Base-by-base conservation (phyloP, 176 grass and related monocot species). In the Canna indica region DNA sequence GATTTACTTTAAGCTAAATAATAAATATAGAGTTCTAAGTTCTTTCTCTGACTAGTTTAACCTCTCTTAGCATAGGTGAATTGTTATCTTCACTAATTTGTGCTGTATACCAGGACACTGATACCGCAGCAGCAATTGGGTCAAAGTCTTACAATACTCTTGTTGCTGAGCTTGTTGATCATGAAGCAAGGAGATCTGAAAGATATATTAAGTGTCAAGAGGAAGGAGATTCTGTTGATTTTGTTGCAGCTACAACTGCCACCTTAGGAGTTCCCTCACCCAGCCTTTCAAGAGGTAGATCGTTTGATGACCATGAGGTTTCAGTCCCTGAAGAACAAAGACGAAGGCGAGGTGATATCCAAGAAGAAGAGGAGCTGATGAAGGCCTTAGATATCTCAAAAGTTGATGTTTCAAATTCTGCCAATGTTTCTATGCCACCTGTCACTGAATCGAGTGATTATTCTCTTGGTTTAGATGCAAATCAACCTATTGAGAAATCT, bases 101-200 rank as follows among this genome's bases (percentile, higher is more conserved):
- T 86, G 26, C 39, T 12, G 38, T 59, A 60, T 75, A 53, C 35
- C 65, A 99, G 95, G 95, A 90, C 73, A 85, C 76, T 78, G 82
- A 88, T 61, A 88, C 87, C 81, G 82, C 87, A 73, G 59, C 66
- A 45, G 87, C 85, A 47, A 93, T 99, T 80, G 90, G 85, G 71
- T 82, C 90, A 14, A 93, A 86, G 81, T 99, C 95, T 69, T 99
- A 99, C 78, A 99, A 99, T 15, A 91, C 70, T 70, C 86, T 94
- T 82, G 90, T 84, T 59, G 85, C 84, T 39, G 95, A 91, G 67
- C 84, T 90, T 71, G 90, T 88, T 75, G 85, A 85, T 53, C 86
- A 66, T 75, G 88, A 97, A 64, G 74, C 84, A 20, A 77, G 61
- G 36, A 85, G 83, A 74, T 74, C 84, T 79, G 79, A 79, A 64